Conservation (phyloP, 345 rosid species). For the Salix koriyanagi region DNA sequence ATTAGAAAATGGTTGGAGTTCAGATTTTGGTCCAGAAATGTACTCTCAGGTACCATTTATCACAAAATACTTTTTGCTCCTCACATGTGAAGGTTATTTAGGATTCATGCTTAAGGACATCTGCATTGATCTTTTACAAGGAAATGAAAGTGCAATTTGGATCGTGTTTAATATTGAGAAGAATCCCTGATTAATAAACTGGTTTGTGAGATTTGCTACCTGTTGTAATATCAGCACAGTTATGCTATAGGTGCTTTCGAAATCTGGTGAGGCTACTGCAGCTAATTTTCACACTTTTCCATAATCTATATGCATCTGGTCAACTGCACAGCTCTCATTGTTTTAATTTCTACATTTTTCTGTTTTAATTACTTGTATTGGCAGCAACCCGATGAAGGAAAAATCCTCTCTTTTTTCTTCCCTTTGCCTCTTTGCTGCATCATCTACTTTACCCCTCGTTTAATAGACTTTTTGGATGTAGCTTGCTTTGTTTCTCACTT, state of each 20-base stretch:
- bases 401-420: background rate
- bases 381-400: background rate
- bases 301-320: too few relatives aligned
- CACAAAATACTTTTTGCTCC: constrained; percentile 1
- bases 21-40: constrained; percentile 54
- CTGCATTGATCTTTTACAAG: too few relatives aligned
- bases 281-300: too few relatives aligned
- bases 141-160: too few relatives aligned
- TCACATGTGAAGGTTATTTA: background rate
- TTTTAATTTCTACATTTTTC: background rate
- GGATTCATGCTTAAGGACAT: background rate
- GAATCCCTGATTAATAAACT: too few relatives aligned
- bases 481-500: constrained; percentile 9
- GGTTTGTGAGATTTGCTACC: background rate
- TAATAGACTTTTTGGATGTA: background rate
- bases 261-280: background rate
- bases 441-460: background rate
- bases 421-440: constrained; percentile 1
- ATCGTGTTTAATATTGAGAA: too few relatives aligned
- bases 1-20: constrained; percentile 57
- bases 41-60: constrained; percentile 52
- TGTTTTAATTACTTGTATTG: background rate
- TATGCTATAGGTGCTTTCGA: background rate
- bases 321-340: background rate
- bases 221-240: background rate